Base-by-base conservation (phyloP, 1,139 yeast species). In the Starmera stellimalicola region DNA sequence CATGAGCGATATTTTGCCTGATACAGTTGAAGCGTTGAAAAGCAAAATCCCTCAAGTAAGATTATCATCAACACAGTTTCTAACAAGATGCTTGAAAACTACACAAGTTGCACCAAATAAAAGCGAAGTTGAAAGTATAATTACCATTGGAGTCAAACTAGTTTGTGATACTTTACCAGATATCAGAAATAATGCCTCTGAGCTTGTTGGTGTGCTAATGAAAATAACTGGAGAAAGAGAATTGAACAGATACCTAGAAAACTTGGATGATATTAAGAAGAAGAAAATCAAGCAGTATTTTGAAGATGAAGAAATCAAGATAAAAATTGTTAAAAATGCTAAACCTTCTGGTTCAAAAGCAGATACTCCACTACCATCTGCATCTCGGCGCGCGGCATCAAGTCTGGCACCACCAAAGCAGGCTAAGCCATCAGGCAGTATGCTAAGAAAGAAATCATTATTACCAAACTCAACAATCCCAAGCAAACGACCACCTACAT, bases 11-110 rank as follows among this genome's bases (percentile, higher is more conserved):
- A 60, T 85, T 12, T 56, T 83, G 29, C 83, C 76, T 14, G 80
- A 77, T 3, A 63, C 77, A 0, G 44, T 82, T 14, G 65, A 60
- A 19, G 73, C 72, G 24, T 69, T 81, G 71, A 66, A 65, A 31
- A 84, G 82, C 57, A 85, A 83, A 55, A 82, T 85, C 1, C 97
- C 98, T 0, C 93, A 78, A 47, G 75, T 85, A 24, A 79, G 80
- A 49, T 70, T 81, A 31, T 83, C 87, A 34, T 60, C 81, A 12
- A 70, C 82, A 7, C 70, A 68, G 43, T 83, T 68, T 47, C 60
- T 88, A 29, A 73, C 72, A 28, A 67, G 84, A 45, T 75, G 93
- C 47, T 62, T 91, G 41, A 62, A 68, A 17, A 59, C 65, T 12
- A 68, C 84, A 0, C 55, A 54, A 10, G 44, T 47, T 1, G 54